phyloP scores from a whole-genome alignment of 805 yeast species.

The Soucietia sequanensis region DNA sequence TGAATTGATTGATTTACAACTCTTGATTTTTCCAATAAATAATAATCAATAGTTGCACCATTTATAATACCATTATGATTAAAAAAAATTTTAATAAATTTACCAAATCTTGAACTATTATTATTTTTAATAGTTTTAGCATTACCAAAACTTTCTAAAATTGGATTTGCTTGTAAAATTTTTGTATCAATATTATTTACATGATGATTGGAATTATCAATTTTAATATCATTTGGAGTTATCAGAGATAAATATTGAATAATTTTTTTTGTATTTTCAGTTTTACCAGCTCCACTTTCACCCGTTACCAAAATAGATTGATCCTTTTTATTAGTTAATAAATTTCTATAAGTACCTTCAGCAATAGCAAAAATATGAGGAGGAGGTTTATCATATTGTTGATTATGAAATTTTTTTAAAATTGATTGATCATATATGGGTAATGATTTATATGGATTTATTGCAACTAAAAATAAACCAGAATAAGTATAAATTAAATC shows the following conservation, averaged over 20 bases:
- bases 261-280: slow-evolving; percentile 94
- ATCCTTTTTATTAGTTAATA: slow-evolving; percentile 65
- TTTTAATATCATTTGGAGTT: slow-evolving; percentile 32
- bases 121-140: slow-evolving; percentile 93
- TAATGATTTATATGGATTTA: slow-evolving; percentile 82
- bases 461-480: slow-evolving; percentile 91
- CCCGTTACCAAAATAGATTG: slow-evolving; percentile 97
- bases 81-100: slow-evolving; percentile 86
- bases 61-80: slow-evolving; percentile 58
- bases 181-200: slow-evolving; percentile 68
- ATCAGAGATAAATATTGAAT: slow-evolving; percentile 87
- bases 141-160: slow-evolving; percentile 93
- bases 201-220: slow-evolving; percentile 9
- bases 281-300: slow-evolving; percentile 98
- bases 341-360: slow-evolving; percentile 78
- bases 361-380: slow-evolving; percentile 91
- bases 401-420: slow-evolving; percentile 52
- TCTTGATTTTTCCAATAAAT: slow-evolving; percentile 88
- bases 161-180: slow-evolving; percentile 92
- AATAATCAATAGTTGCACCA: slow-evolving; percentile 95
- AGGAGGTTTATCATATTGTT: slow-evolving; percentile 36
- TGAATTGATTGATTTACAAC: slow-evolving; percentile 70
- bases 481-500: slow-evolving; percentile 90
- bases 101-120: slow-evolving; percentile 96
- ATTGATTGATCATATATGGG: slow-evolving; percentile 66